These are phyloP conservation scores for Yamadazyma oceani DNA, from an alignment of 1,139 yeast genomes.

Conservation along the genomic window DNA sequence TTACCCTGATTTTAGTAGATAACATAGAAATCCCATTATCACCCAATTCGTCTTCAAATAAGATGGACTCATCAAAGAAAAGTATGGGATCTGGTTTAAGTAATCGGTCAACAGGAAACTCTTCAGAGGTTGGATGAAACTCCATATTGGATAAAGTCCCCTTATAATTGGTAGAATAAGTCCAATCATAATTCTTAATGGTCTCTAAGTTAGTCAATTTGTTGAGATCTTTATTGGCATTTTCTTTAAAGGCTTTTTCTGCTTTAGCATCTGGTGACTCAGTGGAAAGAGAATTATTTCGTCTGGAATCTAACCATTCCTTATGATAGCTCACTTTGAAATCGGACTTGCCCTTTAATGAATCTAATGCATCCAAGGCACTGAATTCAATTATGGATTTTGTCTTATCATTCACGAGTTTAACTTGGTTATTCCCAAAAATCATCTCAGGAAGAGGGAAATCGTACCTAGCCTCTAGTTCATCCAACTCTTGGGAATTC, in stretches of 20 bases:
- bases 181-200: conserved; percentile 90
- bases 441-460: conserved; percentile 97
- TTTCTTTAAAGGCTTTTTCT: conserved; percentile 29
- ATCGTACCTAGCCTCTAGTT: conserved; percentile 55
- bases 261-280: conserved; percentile 23
- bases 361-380: conserved; percentile 76
- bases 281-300: conserved; percentile 27
- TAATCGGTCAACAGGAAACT: conserved; percentile 70
- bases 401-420: conserved; percentile 40
- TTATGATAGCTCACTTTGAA: conserved; percentile 80
- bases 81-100: conserved; percentile 80
- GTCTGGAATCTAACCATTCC: conserved; percentile 77
- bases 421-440: conserved; percentile 83
- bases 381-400: conserved; percentile 62
- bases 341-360: conserved; percentile 47
- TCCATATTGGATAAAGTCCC: conserved; percentile 48
- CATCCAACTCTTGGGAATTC: conserved; percentile 71
- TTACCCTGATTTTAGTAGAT: conserved; percentile 80
- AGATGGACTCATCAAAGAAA: conserved; percentile 82
- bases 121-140: conserved; percentile 23
- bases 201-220: conserved; percentile 43
- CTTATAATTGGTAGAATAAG: conserved; percentile 77
- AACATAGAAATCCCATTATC: conserved; percentile 89
- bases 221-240: conserved; percentile 30
- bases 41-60: conserved; percentile 93